phyloP scores from a whole-genome alignment of 345 rosid species.

The Citrus hindsii region DNA sequence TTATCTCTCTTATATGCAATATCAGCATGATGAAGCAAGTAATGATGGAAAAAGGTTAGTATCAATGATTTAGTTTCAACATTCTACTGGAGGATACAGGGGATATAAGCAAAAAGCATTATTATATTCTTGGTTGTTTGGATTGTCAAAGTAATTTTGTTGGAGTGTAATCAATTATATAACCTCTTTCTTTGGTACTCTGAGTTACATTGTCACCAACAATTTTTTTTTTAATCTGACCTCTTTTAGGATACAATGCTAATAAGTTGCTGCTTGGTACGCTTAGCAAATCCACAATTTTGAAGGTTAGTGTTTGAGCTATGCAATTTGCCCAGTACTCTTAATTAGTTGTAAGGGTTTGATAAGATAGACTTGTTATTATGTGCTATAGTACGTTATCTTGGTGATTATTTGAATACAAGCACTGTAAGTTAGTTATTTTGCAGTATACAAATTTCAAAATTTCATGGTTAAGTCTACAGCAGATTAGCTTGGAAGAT shows the following conservation, averaged over 20 bases:
- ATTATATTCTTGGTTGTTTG: not conserved
- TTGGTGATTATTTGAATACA: not conserved
- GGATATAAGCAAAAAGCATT: not conserved
- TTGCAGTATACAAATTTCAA: too few species aligned
- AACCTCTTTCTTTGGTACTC: not conserved
- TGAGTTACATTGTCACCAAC: too few species aligned
- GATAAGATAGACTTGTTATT: not conserved
- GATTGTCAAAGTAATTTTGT: not conserved
- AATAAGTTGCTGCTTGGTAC: slow-evolving; percentile 91
- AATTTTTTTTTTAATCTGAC: not conserved
- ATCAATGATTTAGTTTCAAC: slow-evolving; percentile 7
- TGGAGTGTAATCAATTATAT: not conserved
- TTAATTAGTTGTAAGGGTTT: not conserved
- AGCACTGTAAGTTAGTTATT: not conserved
- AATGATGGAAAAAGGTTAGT: slow-evolving; percentile 90
- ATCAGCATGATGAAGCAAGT: slow-evolving; percentile 86
- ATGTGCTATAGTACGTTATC: not conserved
- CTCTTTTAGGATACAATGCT: slow-evolving; percentile 68
- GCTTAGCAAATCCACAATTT: slow-evolving; percentile 76
- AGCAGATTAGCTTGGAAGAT: not conserved
- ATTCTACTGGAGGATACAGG: not conserved
- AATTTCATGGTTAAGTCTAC: not conserved
- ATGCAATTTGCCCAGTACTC: not conserved
- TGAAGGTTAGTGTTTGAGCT: slow-evolving; percentile 33
- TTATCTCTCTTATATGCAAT: slow-evolving; percentile 82